These are phyloP conservation scores for Hippophae tibetana DNA, from an alignment of 306 rosid genomes.

Conservation along the genomic window DNA sequence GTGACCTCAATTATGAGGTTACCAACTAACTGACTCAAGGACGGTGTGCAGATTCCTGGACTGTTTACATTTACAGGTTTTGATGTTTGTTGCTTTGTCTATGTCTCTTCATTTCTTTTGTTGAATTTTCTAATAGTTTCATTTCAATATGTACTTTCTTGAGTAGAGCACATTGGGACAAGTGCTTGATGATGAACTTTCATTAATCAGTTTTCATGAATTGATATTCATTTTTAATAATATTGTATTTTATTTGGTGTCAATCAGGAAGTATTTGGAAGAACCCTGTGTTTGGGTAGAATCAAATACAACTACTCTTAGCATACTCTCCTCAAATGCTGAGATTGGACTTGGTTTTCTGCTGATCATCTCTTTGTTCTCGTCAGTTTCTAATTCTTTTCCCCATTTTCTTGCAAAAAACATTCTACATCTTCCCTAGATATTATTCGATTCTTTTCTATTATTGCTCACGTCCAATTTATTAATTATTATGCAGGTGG, in stretches of 20 bases:
- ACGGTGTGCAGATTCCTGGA: no score
- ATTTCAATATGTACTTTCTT: no score
- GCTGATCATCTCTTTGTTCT: conserved; percentile 61
- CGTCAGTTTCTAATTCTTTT: conserved; percentile 43
- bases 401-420: background rate
- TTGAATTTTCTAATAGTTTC: no score
- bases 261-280: conserved; percentile 80
- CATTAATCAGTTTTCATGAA: background rate
- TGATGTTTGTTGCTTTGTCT: no score
- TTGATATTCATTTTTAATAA: background rate
- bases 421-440: background rate
- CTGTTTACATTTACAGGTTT: no score
- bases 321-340: conserved; percentile 76
- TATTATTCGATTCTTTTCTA: conserved; percentile 8
- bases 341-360: conserved; percentile 94
- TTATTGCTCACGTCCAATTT: conserved; percentile 8
- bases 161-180: no score
- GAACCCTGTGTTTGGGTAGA: conserved; percentile 93
- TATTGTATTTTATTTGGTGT: conserved; percentile 3
- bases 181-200: background rate
- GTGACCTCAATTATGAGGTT: no score
- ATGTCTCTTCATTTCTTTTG: no score
- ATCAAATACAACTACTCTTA: conserved; percentile 70
- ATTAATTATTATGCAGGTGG: conserved; percentile 45
- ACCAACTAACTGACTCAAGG: no score